These are phyloP conservation scores for Podaxis sp. DNA, from an alignment of 768 basidiomycete genomes.

Conservation along the genomic window DNA sequence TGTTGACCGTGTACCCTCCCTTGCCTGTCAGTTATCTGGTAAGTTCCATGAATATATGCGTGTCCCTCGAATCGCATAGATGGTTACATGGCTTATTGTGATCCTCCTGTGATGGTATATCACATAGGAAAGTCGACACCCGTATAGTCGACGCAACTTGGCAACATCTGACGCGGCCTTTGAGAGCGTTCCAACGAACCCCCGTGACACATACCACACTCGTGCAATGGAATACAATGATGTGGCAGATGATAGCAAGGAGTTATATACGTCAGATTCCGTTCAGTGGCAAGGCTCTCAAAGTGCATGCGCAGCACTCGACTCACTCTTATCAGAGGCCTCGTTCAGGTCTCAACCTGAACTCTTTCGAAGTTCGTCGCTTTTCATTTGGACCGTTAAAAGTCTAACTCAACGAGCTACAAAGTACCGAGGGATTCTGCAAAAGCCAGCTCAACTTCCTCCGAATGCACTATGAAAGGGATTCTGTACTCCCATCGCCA, in stretches of 20 bases:
- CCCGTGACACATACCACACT: background rate
- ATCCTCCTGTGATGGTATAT: background rate
- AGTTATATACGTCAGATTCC: slow-evolving; percentile 12
- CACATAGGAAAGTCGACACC: background rate
- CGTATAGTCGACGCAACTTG: background rate
- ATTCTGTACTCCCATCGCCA: background rate
- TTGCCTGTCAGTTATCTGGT: background rate
- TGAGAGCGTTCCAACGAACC: background rate
- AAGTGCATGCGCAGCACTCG: slow-evolving; percentile 19
- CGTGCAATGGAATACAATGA: background rate
- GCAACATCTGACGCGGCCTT: background rate
- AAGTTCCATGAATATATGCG: slow-evolving; percentile 3
- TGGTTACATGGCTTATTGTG: background rate
- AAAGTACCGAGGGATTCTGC: slow-evolving; percentile 3
- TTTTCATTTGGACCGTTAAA: background rate
- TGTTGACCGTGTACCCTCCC: background rate
- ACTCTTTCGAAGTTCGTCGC: slow-evolving; percentile 6
- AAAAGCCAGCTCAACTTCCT: background rate
- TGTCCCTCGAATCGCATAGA: background rate
- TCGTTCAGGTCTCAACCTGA: background rate
- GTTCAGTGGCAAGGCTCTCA: slow-evolving; percentile 25
- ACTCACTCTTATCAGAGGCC: slow-evolving; percentile 20
- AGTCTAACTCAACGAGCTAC: background rate
- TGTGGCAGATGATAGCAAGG: background rate
- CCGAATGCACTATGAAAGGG: background rate